Evolutionary conservation across 805 yeast genomes (phyloP).

Genomic region (Yamadazyma laniorum): DNA sequence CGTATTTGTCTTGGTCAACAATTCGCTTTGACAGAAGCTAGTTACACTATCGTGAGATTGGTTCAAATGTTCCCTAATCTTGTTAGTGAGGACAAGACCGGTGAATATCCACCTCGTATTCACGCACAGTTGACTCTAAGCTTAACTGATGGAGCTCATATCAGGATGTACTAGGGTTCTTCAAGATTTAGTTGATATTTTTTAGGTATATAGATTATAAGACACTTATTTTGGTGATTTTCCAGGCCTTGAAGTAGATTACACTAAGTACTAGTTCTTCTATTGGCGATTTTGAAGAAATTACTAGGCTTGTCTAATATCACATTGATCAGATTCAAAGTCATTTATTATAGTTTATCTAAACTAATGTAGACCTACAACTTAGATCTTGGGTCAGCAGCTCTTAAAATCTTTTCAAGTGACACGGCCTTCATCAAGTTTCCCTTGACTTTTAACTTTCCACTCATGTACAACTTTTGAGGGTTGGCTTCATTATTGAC

Average conservation of each 20-base stretch:
- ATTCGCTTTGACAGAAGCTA: constrained; percentile 53
- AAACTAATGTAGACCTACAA: too few species aligned
- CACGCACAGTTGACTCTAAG: constrained; percentile 18
- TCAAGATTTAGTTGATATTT: too few species aligned
- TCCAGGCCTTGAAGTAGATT: too few species aligned
- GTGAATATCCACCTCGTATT: constrained; percentile 16
- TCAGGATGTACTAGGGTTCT: constrained; percentile 13
- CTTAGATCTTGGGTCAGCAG: constrained; percentile 37
- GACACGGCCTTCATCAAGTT: constrained; percentile 81
- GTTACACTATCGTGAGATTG: constrained; percentile 41
- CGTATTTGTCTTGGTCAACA: constrained; percentile 56
- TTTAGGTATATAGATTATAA: too few species aligned
- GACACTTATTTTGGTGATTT: too few species aligned
- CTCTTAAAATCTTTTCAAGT: constrained; percentile 60
- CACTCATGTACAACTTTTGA: constrained; percentile 73
- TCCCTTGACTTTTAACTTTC: constrained; percentile 78
- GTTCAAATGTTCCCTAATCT: constrained; percentile 24
- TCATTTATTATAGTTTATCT: too few species aligned
- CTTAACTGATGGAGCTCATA: constrained; percentile 14
- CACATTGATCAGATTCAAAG: too few species aligned
- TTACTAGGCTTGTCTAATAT: too few species aligned
- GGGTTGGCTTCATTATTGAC: constrained; percentile 73
- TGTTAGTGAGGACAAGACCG: constrained; percentile 10
- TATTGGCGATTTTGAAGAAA: too few species aligned
- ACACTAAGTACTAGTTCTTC: too few species aligned